Conservation (phyloP, 257 asterid species). For the Solanum sparsipilum region DNA sequence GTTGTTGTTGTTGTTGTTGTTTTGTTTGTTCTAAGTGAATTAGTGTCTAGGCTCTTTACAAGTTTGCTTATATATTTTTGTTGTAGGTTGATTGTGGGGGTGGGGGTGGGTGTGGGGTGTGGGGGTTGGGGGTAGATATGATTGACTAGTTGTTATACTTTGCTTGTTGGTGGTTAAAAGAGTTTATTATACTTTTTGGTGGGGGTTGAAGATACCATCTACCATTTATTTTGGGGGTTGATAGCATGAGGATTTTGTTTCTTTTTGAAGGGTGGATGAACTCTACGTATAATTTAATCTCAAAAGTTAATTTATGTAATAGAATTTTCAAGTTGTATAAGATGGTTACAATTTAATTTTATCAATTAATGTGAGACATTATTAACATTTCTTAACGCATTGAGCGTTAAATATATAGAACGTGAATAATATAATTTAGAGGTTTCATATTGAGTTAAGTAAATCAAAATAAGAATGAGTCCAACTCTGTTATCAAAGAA, state of each 20-base stretch:
- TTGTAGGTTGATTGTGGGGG: not conserved
- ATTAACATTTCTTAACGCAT: not conserved
- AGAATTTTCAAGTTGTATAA: accelerated
- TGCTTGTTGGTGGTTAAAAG: not conserved
- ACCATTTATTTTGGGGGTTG: not conserved
- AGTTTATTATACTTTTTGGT: not conserved
- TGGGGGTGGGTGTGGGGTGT: not conserved
- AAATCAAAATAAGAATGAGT: not conserved
- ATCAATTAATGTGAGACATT: not conserved
- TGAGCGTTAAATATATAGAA: not conserved
- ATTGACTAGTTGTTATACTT: not conserved
- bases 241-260: not conserved
- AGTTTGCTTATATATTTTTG: not conserved
- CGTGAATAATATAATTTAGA: not conserved
- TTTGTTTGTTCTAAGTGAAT: not conserved
- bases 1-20: not conserved
- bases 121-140: not conserved
- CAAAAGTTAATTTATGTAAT: accelerated
- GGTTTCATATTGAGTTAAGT: not conserved
- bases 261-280: not conserved
- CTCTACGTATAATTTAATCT: accelerated
- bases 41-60: not conserved
- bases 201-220: not conserved
- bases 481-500: not conserved
- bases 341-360: not conserved